Percentiles rank a stretch among this genome's conserved stretches.
Conservation (phyloP, 768 basidiomycete species). For the Serendipita sp. region DNA sequence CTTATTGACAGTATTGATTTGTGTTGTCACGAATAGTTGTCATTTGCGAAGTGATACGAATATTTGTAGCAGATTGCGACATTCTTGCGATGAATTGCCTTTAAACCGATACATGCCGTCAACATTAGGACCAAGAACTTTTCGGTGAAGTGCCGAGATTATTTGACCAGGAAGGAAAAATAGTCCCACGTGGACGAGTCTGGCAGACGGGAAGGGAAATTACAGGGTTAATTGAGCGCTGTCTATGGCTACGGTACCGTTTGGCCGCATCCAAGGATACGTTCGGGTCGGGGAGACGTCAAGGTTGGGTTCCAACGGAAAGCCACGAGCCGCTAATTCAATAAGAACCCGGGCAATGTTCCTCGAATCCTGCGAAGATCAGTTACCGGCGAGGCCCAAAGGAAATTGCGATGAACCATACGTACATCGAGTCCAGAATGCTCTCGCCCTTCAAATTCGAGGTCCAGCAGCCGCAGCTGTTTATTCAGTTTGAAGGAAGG, state of each 20-base stretch:
- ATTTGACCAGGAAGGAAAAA: too few species aligned
- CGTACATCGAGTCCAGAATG: conserved; percentile 87
- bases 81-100: too few species aligned
- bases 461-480: conserved; percentile 51
- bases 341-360: conserved; percentile 72
- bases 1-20: too few species aligned
- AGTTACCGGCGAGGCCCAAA: not conserved
- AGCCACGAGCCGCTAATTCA: conserved; percentile 55
- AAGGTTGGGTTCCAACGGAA: conserved; percentile 57
- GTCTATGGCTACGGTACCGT: not conserved
- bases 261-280: conserved; percentile 71
- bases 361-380: conserved; percentile 53
- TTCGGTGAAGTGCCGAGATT: too few species aligned
- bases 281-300: conserved; percentile 44
- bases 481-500: conserved; percentile 34
- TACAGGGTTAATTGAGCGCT: not conserved
- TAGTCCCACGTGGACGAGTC: too few species aligned
- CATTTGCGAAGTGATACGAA: too few species aligned
- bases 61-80: too few species aligned
- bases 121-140: too few species aligned
- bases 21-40: too few species aligned
- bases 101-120: too few species aligned
- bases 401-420: conserved; percentile 13
- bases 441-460: conserved; percentile 62
- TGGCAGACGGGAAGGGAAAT: not conserved